Percentiles rank a stretch among this genome's conserved stretches.
Evolutionary conservation across 2,329 filamentous ascomycete species (phyloP).

Genomic region (Diplodia intermedia): DNA sequence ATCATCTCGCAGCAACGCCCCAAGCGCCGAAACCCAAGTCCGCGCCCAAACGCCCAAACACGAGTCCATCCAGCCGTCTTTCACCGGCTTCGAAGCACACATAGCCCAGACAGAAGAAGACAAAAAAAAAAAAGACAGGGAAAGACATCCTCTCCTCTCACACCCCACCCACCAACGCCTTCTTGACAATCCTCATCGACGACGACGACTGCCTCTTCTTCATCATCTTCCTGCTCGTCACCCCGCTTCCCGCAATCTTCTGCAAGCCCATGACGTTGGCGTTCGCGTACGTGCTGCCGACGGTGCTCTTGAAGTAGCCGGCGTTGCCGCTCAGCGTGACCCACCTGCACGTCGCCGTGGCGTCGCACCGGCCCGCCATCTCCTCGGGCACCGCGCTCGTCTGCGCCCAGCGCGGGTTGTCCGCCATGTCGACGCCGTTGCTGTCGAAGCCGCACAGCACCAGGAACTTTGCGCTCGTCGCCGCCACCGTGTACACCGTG

Average conservation of each 20-base stretch:
- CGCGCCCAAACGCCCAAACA: not conserved
- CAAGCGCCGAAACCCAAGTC: not conserved
- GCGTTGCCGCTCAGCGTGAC: conserved; percentile 14
- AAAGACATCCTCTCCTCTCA: not conserved
- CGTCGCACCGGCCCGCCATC: conserved; percentile 6
- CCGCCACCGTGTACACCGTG: conserved; percentile 15
- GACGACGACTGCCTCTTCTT: too few relatives aligned
- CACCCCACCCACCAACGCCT: not conserved
- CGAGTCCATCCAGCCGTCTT: conserved; percentile 8
- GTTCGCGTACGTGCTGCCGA: not conserved
- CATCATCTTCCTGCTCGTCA: not conserved
- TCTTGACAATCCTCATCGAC: conserved; percentile 1
- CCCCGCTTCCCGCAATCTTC: not conserved
- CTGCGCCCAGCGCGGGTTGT: conserved; percentile 18
- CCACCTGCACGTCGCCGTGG: conserved; percentile 1
- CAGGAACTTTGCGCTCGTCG: not conserved
- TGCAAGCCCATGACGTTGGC: conserved; percentile 1
- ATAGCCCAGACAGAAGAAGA: not conserved
- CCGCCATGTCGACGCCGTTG: conserved; percentile 22
- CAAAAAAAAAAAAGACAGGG: not conserved
- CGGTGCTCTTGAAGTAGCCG: conserved; percentile 1
- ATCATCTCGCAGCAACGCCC: conserved; percentile 15
- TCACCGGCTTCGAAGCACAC: conserved; percentile 11
- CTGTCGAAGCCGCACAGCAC: conserved; percentile 5
- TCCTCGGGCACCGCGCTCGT: conserved; percentile 11